Evolutionary conservation across 305 asterid species (phyloP).

Genomic region (Solanum hybrid): DNA sequence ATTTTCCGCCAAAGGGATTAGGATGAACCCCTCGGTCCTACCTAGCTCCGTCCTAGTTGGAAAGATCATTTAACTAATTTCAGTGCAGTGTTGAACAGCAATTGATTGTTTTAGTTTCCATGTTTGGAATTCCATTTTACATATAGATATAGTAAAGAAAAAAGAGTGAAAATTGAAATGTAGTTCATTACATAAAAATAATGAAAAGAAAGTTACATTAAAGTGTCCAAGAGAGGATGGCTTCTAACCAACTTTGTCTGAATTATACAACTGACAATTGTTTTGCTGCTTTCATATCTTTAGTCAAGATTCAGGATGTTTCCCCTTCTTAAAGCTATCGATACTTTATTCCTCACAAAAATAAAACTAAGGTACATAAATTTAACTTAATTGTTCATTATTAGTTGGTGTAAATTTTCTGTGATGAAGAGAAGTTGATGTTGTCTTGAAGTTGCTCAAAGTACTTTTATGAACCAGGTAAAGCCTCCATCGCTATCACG

Average conservation of each 20-base stretch:
- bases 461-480: slow-evolving; percentile 1
- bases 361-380: not conserved
- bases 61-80: not conserved
- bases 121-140: not conserved
- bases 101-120: not conserved
- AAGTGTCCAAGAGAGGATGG: not conserved
- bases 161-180: not conserved
- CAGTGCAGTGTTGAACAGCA: not conserved
- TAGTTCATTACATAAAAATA: not conserved
- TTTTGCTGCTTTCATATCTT: not conserved
- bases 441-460: slow-evolving; percentile 47
- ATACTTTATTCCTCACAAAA: not conserved
- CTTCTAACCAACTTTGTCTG: not conserved
- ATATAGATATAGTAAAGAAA: not conserved
- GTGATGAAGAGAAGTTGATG: slow-evolving; percentile 16
- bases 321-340: slow-evolving; percentile 6
- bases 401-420: slow-evolving; percentile 9
- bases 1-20: not conserved
- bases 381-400: slow-evolving; percentile 1
- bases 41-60: not conserved
- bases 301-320: slow-evolving; percentile 3
- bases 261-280: not conserved
- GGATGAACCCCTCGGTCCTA: not conserved
- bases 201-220: not conserved
- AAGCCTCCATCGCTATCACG: slow-evolving; percentile 14